Evolutionary conservation across 2,329 filamentous ascomycete species (phyloP).

Genomic region (Cordyceps cateniannulata): DNA sequence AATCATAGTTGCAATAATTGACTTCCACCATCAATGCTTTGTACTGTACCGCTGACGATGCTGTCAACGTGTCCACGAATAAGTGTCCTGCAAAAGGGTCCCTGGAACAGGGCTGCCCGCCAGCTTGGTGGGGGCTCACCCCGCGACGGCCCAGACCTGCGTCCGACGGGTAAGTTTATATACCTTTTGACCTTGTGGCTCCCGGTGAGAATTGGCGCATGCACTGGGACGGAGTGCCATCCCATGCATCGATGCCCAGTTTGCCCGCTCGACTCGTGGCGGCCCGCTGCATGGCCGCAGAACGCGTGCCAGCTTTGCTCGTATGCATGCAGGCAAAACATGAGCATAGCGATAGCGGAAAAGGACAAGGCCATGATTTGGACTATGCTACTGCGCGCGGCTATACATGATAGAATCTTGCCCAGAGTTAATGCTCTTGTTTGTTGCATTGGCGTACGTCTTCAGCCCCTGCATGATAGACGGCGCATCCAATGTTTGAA

Average conservation of each 20-base stretch:
- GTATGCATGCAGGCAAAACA: not conserved
- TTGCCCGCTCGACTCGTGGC: not conserved
- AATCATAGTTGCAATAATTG: not conserved
- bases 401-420: not conserved
- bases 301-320: not conserved
- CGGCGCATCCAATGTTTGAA: no score
- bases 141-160: not conserved
- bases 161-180: not conserved
- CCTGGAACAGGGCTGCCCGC: not conserved
- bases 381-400: not conserved
- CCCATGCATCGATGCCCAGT: conserved; percentile 11
- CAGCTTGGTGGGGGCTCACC: not conserved
- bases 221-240: not conserved
- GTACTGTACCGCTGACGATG: not conserved
- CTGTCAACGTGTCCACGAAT: not conserved
- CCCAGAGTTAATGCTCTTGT: no score
- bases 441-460: no score
- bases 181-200: not conserved
- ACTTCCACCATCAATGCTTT: not conserved
- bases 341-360: not conserved
- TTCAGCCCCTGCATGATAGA: no score
- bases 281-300: not conserved
- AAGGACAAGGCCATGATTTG: not conserved
- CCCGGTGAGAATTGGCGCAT: not conserved
- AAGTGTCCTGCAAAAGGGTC: not conserved